Base-by-base conservation (phyloP, 345 rosid species). In the Mangifera indica region DNA sequence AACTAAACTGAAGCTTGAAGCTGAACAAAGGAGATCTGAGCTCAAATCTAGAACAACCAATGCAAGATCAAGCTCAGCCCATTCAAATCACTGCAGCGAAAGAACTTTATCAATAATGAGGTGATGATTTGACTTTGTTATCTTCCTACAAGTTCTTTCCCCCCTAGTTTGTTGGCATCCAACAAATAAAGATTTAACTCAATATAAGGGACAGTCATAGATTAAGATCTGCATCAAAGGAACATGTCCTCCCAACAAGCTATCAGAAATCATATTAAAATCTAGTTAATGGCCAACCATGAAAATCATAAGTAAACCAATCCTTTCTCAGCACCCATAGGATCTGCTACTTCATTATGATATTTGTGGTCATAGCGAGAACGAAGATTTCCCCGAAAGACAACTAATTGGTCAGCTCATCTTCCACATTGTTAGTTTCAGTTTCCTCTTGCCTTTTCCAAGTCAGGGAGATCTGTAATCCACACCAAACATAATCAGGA, bases 381-480 rank as follows among this genome's bases (percentile, higher is more conserved):
- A 10, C 26, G 42, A n/a, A 10, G 20, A 51, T 24, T 20, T 20
- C 37, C 54, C 66, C 45, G 51, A 42, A 55, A 63, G 49, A 54
- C 20, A 55, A 37, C 26, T 54, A 49, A 53, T 49, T 1, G 6
- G 63, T 60, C 24, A 37, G 24, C 24, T 29, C 74, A 24, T 62
- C 72, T 72, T 46, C 71, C 46, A 51, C 18, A 48, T 63, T 14
- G 55, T 56, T 44, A 64, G 53, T 56, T 59, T 44, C 54, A 70
- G 67, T 26, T 84, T 75, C 86, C 87, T 85, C 95, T 84, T 46
- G 90, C 97, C 90, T 91, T 95, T 75, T 92, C 99, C 88, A 95
- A 76, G 81, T 95, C 99, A 21, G 98, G 99, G 75, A 95, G 93
- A 84, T 95, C 99, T 92, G 90, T 77, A 80, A 44, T 26, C n/a